Conservation (phyloP, 345 rosid genomes). For the Hypericum perforatum region DNA sequence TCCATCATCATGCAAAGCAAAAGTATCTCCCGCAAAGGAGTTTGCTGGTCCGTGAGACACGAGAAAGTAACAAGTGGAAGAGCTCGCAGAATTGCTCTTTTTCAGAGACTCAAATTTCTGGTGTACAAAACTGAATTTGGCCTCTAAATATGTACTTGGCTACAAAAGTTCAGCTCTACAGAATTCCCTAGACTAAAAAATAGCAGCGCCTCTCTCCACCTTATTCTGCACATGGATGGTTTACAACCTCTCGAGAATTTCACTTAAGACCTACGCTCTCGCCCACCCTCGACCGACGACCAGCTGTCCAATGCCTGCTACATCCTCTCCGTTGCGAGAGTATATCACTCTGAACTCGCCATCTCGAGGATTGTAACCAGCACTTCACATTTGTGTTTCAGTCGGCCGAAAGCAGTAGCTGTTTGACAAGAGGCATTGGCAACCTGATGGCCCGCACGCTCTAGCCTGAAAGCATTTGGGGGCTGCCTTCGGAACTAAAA, state of each 20-base stretch:
- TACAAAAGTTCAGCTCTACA: constrained; percentile 26
- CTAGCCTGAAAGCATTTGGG: constrained; percentile 9
- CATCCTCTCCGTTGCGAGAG: constrained; percentile 7
- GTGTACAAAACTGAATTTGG: constrained; percentile 9
- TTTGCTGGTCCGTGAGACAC: too few relatives aligned
- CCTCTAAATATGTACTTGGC: constrained; percentile 4
- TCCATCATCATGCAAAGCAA: too few relatives aligned
- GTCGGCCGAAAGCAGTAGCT: constrained; percentile 15
- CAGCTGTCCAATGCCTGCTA: constrained; percentile 5
- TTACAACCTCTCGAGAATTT: too few relatives aligned
- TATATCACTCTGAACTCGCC: constrained; percentile 10
- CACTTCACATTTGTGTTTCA: constrained; percentile 3
- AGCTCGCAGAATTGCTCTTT: too few relatives aligned
- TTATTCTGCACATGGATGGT: constrained; percentile 21
- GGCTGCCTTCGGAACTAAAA: constrained; percentile 33
- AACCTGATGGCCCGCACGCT: constrained; percentile 14
- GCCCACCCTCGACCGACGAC: constrained; percentile 7
- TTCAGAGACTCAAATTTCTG: neutral
- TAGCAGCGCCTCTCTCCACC: constrained; percentile 11
- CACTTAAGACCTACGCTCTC: neutral
- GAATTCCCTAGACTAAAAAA: constrained; percentile 1
- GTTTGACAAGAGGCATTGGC: constrained; percentile 11
- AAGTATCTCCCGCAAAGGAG: too few relatives aligned
- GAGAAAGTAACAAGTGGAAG: too few relatives aligned
- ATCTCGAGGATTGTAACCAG: neutral